A percentile compares a stretch with the other conserved stretches of the same genome.
Conservation (phyloP, 352 stramenopile species). For the Chrysophaeum taylorii region DNA sequence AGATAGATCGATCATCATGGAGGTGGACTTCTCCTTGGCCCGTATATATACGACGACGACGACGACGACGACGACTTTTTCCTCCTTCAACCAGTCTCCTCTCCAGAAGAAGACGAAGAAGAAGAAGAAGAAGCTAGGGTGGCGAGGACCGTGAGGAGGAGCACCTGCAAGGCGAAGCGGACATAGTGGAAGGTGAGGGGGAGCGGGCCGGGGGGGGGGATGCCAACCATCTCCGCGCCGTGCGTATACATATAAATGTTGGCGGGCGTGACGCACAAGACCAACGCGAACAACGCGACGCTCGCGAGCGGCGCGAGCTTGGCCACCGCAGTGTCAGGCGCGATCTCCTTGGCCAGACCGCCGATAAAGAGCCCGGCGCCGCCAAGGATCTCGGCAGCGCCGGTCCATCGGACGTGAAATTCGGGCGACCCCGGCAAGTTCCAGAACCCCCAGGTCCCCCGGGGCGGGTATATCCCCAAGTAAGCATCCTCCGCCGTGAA, state of each 20-base stretch:
- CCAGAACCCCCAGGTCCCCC: slow-evolving; percentile 15
- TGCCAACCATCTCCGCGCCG: neutral
- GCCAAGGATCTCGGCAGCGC: slow-evolving; percentile 14
- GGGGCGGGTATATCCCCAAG: slow-evolving; percentile 12
- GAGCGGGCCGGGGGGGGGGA: neutral
- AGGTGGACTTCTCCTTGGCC: too few species aligned
- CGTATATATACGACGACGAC: too few species aligned
- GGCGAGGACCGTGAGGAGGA: slow-evolving; percentile 20
- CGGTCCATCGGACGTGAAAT: slow-evolving; percentile 28
- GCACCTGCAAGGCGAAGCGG: slow-evolving; percentile 25
- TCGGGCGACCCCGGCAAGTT: slow-evolving; percentile 16
- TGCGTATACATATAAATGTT: slow-evolving; percentile 25
- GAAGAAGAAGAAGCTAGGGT: too few species aligned
- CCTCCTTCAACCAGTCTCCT: too few species aligned
- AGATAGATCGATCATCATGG: too few species aligned
- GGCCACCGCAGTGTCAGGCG: too few species aligned
- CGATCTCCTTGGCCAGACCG: neutral
- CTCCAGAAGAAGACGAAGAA: too few species aligned
- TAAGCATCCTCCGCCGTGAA: slow-evolving; percentile 10
- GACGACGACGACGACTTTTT: too few species aligned
- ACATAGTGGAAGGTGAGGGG: slow-evolving; percentile 24
- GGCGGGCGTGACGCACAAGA: slow-evolving; percentile 17
- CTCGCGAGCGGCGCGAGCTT: too few species aligned
- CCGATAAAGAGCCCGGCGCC: slow-evolving; percentile 29
- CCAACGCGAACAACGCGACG: slow-evolving; percentile 27